phyloP scores from a whole-genome alignment of 2,329 filamentous ascomycete species.

The Cladosporium sp. region DNA sequence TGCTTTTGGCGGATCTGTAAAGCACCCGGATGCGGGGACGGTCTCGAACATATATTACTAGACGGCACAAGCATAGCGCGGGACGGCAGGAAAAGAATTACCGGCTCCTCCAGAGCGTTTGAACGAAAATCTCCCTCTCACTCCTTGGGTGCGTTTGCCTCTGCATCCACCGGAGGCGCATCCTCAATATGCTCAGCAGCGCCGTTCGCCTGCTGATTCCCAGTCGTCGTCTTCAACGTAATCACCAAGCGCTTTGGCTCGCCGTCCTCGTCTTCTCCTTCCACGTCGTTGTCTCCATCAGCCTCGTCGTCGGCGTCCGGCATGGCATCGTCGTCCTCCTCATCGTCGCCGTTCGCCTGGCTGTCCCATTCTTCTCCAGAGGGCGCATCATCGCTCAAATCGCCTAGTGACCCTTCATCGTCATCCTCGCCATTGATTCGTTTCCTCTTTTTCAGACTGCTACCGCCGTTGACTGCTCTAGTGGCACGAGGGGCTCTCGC shows the following conservation, averaged over 20 bases:
- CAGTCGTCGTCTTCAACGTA: constrained; percentile 5
- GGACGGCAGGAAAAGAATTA: no score
- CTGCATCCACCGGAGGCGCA: no score
- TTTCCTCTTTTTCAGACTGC: constrained; percentile 39
- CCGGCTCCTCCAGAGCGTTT: no score
- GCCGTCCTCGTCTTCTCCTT: constrained; percentile 5
- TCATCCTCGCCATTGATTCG: constrained; percentile 52
- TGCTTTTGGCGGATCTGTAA: no score
- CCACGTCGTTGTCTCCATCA: constrained; percentile 1
- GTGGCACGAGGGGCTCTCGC: constrained; percentile 42
- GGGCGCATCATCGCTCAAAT: constrained; percentile 57
- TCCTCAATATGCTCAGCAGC: background rate
- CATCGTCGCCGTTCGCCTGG: constrained; percentile 10
- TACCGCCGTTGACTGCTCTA: constrained; percentile 24
- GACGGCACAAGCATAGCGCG: no score
- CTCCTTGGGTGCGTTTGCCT: no score
- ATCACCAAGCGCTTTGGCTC: constrained; percentile 11
- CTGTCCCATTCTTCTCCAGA: constrained; percentile 56
- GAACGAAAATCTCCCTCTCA: no score
- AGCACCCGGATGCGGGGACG: no score
- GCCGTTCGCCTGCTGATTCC: background rate
- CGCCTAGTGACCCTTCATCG: constrained; percentile 44
- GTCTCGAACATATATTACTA: no score
- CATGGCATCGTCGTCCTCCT: constrained; percentile 8
- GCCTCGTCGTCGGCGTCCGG: constrained; percentile 7